Evolutionary conservation across 73 alveolate species (phyloP), one percentile per base, ranked within the genome.

Genomic region (Paramecium octaurelia): DNA sequence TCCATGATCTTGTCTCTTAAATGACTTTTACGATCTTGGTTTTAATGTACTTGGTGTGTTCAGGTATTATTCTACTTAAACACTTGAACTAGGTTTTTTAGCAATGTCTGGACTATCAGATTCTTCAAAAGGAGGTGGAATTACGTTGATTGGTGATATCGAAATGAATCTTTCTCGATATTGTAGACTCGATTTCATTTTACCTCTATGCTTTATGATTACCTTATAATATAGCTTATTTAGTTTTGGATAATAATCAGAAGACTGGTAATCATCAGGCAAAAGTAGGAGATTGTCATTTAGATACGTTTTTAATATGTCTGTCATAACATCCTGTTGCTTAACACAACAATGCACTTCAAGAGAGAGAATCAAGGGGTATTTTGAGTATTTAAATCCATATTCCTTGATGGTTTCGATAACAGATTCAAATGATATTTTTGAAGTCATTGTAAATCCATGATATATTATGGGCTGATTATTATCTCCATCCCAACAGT

Each of bases 391-490:
- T 46, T 86, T 50, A 68, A 98, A 98, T 35, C 99, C 99, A 64
- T 93, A 90, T 85, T 92, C 95, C 12, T 73, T 94, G 31, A 98
- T 93, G 34, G 95, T 96, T 90, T 93, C 86, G 27, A 96, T 89
- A 34, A 97, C 98, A 68, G 95, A 95, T 71, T 85, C 96, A 58
- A 98, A 94, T 27, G 96, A 83, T 4, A 98, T 88, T 86, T 95
- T 95, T 31, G 94, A 75, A 1, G 97, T 96, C 64, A 98, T 85
- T 9, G 99, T 98, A 92, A 94, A 95, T 11, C 99, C 98, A 91
- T 98, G 99, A 16, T 98, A 97, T 60, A 98, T 96, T 36, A 93
- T 93, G 6, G 99, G 99, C 54, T 96, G 97, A 86, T 95, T 98
- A 91, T 93, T 86, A 44, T 93, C 92, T 35, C 99, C 99, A 93